Evolutionary conservation across 129 eudicot species (phyloP), one percentile per base, ranked within the genome.

Genomic region (Helichrysum umbraculigerum): DNA sequence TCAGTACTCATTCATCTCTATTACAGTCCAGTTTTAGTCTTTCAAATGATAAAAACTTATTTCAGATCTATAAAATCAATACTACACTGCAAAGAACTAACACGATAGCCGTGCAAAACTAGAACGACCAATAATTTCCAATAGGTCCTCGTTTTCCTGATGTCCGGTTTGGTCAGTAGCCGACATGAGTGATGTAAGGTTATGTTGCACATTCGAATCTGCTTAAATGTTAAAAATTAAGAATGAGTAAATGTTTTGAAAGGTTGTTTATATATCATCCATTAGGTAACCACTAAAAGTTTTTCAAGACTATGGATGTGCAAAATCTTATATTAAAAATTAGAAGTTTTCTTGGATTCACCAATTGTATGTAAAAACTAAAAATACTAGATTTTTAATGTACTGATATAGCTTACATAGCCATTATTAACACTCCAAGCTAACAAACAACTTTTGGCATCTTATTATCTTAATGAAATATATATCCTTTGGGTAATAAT

Each of bases 361-460:
- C 16, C 16, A 44, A 12, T 44, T 44, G 4, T 10, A 10, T 10
- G 51, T 44, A 44, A 11, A n/a, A n/a, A n/a, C n/a, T 25, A 1
- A 25, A 25, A 44, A 9, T 44, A 44, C 51, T 9, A 42, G 20
- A 52, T 52, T 14, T 52, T 52, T 7, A 52, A 52, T 52, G 15
- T 42, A 9, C 50, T 42, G 50, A 42, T 42, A 9, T 42, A 42
- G 14, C 15, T 42, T 42, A 42, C 14, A 42, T 30, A 9, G 39
- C 76, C 64, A 51, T 54, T 30, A 28, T 16, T 72, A 56, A 54
- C 33, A 52, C 4, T 34, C 21, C 56, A 22, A 4, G 25, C 22
- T 33, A 65, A 30, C 71, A 61, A 70, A 60, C 75, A 78, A 29
- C 3, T 39, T 12, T 29, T 44, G 54, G 63, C 70, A 25, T 39